Base-by-base conservation (phyloP, 2,329 filamentous ascomycete genomes). In the Epichloe aotearoae region DNA sequence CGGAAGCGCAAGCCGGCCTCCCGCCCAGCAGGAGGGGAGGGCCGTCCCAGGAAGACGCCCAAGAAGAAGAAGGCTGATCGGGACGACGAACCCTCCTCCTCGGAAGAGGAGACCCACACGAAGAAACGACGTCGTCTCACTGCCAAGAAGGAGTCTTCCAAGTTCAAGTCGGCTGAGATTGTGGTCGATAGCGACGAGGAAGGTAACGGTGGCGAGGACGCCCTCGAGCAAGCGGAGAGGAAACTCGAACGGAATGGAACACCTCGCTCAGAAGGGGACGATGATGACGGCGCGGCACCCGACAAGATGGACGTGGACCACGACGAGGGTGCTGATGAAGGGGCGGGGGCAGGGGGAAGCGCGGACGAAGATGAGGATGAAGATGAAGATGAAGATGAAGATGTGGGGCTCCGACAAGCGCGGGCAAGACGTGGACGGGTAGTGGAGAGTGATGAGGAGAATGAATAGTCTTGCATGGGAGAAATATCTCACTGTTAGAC, bases 81-180 rank as follows among this genome's bases (percentile, higher is more conserved):
- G 7, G 64, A 64, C 15, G 68, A 67, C 20, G 73, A 70, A 5
- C 69, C 68, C 0, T 76, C 68, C 0, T 76, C 73, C 23, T 62
- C 62, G 5, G 68, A 69, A 34, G 68, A 67, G 41, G 66, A 66
- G 52, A 72, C 57, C 14, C 68, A 76, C 52, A 76, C 77, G 20
- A 82, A 81, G 63, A 84, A 84, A 66, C 80, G 79, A 61, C 76
- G 79, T 51, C 76, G 71, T 53, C 75, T 77, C 60, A 74, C 69
- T 54, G 75, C 79, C 56, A 71, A 79, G 56, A 71, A 68, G 54
- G 66, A 68, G 50, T 60, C 61, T 30, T 57, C 63, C 64, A 94
- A 95, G 68, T 95, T 80, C 74, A 95, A 95, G 76, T 90, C 85
- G 47, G 82, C 79, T 2, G 89, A 95, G 67, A 80, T 89, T 55